Conservation (phyloP, 768 basidiomycete species). For the Mrakia gelida region DNA sequence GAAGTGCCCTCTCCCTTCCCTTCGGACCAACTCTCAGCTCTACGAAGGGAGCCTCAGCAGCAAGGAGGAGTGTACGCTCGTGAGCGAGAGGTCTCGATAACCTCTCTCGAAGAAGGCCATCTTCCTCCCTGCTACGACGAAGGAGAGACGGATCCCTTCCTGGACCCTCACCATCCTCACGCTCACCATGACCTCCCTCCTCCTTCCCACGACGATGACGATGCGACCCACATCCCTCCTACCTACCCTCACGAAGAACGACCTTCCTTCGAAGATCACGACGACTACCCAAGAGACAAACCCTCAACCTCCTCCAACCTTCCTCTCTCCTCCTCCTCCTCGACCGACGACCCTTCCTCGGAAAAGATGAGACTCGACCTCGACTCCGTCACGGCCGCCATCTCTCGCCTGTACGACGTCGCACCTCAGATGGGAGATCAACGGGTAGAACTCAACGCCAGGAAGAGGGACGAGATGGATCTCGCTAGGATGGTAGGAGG, state of each 20-base stretch:
- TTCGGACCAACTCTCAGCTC: slow-evolving; percentile 1
- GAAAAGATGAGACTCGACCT: slow-evolving; percentile 82
- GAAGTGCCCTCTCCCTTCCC: not conserved
- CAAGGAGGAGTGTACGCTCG: not conserved
- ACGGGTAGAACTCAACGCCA: slow-evolving; percentile 72
- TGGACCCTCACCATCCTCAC: not conserved
- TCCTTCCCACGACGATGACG: not conserved
- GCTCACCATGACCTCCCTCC: not conserved
- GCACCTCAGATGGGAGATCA: slow-evolving; percentile 88
- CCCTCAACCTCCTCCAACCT: not conserved
- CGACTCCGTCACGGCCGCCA: slow-evolving; percentile 77
- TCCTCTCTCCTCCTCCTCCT: not conserved
- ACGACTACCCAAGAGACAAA: not conserved
- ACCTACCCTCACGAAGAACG: slow-evolving; percentile 11
- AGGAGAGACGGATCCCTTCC: not conserved
- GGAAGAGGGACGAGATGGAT: slow-evolving; percentile 63
- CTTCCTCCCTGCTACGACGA: not conserved
- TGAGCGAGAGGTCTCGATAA: not conserved
- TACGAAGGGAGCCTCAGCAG: not conserved
- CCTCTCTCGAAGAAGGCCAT: not conserved
- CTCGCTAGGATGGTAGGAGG: slow-evolving; percentile 53
- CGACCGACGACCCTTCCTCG: not conserved
- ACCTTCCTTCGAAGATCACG: not conserved
- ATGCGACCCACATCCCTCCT: not conserved
- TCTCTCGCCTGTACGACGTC: slow-evolving; percentile 78